phyloP scores from a whole-genome alignment of 306 rosid genomes.

The Medicago truncatula region DNA sequence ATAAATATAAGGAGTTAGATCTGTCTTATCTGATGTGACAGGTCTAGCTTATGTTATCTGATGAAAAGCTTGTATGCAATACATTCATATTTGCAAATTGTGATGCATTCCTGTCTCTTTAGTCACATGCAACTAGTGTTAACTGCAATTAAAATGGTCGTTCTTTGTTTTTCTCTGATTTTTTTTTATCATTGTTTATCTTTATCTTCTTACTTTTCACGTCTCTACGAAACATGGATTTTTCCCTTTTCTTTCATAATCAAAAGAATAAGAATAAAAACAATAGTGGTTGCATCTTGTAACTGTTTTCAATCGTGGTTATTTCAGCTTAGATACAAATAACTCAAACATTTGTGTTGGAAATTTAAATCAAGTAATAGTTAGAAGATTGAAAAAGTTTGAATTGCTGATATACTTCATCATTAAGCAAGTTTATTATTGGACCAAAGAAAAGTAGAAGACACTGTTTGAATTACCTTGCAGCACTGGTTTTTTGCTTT shows the following conservation, averaged over 20 bases:
- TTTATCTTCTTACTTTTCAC: not conserved
- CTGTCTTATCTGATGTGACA: not conserved
- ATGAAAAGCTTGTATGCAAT: not conserved
- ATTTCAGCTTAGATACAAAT: not conserved
- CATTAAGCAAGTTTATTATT: no score
- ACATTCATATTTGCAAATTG: not conserved
- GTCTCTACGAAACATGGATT: slow-evolving; percentile 13
- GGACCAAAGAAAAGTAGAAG: no score
- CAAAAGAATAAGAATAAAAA: not conserved
- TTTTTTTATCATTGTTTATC: slow-evolving; percentile 20
- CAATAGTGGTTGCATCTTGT: not conserved
- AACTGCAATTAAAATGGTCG: not conserved
- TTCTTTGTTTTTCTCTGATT: slow-evolving; percentile 18
- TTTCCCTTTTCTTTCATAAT: not conserved
- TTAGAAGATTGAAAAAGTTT: no score
- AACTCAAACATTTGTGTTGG: not conserved
- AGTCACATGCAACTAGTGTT: not conserved
- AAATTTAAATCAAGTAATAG: no score
- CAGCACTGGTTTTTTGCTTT: no score
- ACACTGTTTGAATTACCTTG: no score
- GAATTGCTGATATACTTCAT: no score
- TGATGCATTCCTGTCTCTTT: not conserved
- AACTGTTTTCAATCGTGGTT: not conserved
- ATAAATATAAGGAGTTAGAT: not conserved
- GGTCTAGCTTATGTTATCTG: not conserved